These are phyloP conservation scores for Fusarium dlaminii DNA, from an alignment of 2,329 filamentous ascomycete genomes.

Conservation along the genomic window DNA sequence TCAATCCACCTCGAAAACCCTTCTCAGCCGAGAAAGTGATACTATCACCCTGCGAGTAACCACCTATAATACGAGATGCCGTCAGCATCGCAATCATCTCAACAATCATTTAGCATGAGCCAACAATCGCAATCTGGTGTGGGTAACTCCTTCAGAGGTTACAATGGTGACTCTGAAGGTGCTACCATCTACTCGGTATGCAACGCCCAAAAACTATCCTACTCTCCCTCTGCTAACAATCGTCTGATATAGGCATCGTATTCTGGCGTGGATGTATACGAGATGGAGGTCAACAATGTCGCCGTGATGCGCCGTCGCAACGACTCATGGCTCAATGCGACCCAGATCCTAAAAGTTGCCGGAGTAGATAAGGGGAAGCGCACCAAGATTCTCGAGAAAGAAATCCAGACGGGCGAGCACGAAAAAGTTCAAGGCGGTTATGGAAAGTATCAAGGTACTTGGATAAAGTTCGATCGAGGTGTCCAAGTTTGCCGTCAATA, in stretches of 20 bases:
- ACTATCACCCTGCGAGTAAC: neutral
- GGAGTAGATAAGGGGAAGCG: conserved; percentile 97
- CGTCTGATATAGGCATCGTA: conserved; percentile 74
- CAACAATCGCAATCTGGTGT: conserved; percentile 59
- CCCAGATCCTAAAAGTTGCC: conserved; percentile 96
- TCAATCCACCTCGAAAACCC: neutral
- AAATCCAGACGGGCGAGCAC: conserved; percentile 94
- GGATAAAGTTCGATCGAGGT: conserved; percentile 94
- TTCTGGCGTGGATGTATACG: conserved; percentile 95
- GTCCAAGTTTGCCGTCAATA: conserved; percentile 89
- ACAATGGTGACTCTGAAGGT: conserved; percentile 50
- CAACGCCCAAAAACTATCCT: neutral
- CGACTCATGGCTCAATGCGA: conserved; percentile 97
- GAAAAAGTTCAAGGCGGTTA: conserved; percentile 99
- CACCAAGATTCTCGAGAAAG: conserved; percentile 97
- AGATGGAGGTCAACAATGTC: conserved; percentile 95
- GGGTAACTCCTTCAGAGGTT: conserved; percentile 50
- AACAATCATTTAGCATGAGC: conserved; percentile 67
- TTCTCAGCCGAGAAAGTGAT: neutral
- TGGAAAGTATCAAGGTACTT: conserved; percentile 98
- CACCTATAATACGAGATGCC: conserved; percentile 43
- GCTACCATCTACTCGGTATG: conserved; percentile 72
- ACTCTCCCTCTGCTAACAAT: conserved; percentile 30
- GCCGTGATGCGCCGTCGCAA: conserved; percentile 95
- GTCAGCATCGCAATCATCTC: conserved; percentile 62